These are phyloP conservation scores for Apiotrichum veenhuisii DNA, from an alignment of 1,284 basidiomycete species.

Conservation along the genomic window DNA sequence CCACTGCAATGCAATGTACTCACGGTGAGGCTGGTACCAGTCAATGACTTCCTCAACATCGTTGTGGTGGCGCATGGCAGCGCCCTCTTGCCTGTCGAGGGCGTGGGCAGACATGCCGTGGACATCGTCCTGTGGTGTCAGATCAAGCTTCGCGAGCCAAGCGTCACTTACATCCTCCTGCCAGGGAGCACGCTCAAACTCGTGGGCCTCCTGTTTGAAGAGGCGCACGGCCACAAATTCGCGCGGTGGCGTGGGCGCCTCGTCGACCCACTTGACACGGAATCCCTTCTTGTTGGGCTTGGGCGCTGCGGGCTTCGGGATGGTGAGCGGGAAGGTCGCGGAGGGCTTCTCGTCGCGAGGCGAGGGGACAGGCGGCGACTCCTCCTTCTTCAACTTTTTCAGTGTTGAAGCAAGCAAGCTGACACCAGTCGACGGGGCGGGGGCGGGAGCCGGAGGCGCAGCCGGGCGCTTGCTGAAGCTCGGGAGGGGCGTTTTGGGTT, in stretches of 20 bases:
- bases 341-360: background rate
- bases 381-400: conserved; percentile 15
- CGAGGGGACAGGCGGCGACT: conserved; percentile 1
- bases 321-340: background rate
- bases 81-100: conserved; percentile 36
- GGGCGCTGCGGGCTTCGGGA: background rate
- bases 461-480: conserved; percentile 26
- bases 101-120: conserved; percentile 28
- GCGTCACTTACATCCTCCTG: conserved; percentile 17
- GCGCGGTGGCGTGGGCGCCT: conserved; percentile 17
- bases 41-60: conserved; percentile 27
- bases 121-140: conserved; percentile 17
- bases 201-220: conserved; percentile 32
- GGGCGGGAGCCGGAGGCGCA: background rate
- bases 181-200: conserved; percentile 34
- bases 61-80: conserved; percentile 23
- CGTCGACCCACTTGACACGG: conserved; percentile 33
- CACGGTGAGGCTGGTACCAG: conserved; percentile 32
- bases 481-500: conserved; percentile 25
- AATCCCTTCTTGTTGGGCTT: conserved; percentile 39
- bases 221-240: conserved; percentile 23
- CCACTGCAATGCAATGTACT: background rate
- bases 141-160: background rate
- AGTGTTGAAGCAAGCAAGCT: conserved; percentile 12
- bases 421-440: background rate